Evolutionary conservation across 345 rosid genomes (phyloP).

Genomic region (Luvunga scandens): DNA sequence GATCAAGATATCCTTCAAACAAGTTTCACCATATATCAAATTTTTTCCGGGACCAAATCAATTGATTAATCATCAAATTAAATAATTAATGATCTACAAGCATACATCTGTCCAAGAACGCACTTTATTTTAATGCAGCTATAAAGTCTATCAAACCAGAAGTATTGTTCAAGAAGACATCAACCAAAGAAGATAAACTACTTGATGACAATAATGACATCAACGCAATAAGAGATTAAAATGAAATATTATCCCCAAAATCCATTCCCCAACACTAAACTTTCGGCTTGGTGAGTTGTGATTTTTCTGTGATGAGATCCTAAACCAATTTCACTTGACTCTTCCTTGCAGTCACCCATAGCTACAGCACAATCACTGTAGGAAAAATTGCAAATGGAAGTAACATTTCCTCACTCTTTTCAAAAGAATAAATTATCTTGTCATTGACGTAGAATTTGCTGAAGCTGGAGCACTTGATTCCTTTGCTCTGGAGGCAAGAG

Average conservation of each 20-base stretch:
- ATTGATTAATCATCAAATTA: not conserved
- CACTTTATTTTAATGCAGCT: too few species aligned
- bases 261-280: not conserved
- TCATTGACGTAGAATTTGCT: constrained; percentile 88
- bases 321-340: too few species aligned
- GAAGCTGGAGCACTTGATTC: constrained; percentile 92
- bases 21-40: not conserved
- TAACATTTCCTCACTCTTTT: not conserved
- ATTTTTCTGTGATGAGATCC: not conserved
- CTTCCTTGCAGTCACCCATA: too few species aligned
- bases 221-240: not conserved
- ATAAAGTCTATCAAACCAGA: too few species aligned
- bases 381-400: not conserved
- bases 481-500: constrained; percentile 86
- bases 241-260: not conserved
- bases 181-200: not conserved
- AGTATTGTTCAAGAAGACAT: not conserved
- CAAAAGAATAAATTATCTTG: not conserved
- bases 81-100: not conserved
- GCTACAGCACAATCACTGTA: not conserved
- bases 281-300: not conserved
- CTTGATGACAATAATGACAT: not conserved
- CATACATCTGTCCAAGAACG: not conserved
- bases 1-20: not conserved
- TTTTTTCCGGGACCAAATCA: not conserved